Evolutionary conservation across 768 basidiomycete species (phyloP).

Genomic region (Amanita thiersii): DNA sequence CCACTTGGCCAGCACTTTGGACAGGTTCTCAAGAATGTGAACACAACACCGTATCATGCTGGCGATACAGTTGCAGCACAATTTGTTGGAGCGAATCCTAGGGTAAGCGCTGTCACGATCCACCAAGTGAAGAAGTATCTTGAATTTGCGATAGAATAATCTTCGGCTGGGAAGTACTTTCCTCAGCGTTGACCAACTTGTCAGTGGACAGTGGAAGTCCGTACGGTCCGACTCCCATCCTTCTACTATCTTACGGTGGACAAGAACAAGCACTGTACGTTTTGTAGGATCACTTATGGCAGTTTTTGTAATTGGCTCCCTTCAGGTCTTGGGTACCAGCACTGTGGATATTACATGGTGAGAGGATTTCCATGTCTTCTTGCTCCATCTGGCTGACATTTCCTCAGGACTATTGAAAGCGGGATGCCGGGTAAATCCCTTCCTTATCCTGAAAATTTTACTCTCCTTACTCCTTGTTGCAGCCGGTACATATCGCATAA

Average conservation of each 20-base stretch:
- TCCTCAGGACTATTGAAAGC: conserved; percentile 51
- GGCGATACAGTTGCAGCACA: conserved; percentile 52
- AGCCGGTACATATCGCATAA: conserved; percentile 67
- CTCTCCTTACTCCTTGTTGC: conserved; percentile 8
- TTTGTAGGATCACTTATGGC: conserved; percentile 1
- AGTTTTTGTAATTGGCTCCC: conserved; percentile 2
- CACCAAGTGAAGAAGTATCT: conserved; percentile 7
- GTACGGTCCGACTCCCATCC: conserved; percentile 74
- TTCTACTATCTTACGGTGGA: conserved; percentile 64
- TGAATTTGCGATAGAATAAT: conserved; percentile 48
- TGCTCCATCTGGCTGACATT: conserved; percentile 7
- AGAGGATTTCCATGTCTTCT: conserved; percentile 12
- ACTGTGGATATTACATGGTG: conserved; percentile 63
- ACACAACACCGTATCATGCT: conserved; percentile 35
- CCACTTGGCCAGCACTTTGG: conserved; percentile 56
- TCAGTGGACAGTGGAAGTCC: conserved; percentile 41
- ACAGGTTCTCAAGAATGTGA: conserved; percentile 48
- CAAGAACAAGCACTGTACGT: conserved; percentile 44
- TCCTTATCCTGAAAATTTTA: background rate
- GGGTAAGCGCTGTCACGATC: conserved; percentile 34
- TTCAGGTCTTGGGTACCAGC: conserved; percentile 50
- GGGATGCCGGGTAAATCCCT: conserved; percentile 42
- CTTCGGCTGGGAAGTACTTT: conserved; percentile 67
- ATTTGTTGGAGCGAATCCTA: conserved; percentile 74
- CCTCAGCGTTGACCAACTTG: conserved; percentile 52